Evolutionary conservation across 352 stramenopile species (phyloP).

Genomic region (Phytophthora rubi): DNA sequence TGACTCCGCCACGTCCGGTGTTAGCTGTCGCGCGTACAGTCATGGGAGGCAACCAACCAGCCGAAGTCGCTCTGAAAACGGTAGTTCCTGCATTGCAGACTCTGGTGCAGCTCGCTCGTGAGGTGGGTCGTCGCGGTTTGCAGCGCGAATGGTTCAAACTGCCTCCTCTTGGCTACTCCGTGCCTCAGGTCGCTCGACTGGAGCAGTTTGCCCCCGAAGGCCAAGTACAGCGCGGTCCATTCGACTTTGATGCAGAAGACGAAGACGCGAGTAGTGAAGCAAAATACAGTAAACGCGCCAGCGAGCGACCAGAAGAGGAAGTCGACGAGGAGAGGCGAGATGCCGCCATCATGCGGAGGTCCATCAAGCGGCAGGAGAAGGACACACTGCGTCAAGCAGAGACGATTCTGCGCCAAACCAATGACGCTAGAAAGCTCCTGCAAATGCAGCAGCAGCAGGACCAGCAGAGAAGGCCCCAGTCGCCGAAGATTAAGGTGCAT

Average conservation of each 20-base stretch:
- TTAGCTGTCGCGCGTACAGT: conserved; percentile 14
- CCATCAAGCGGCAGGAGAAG: conserved; percentile 54
- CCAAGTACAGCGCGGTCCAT: conserved; percentile 14
- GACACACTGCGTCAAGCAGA: conserved; percentile 61
- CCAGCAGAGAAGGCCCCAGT: conserved; percentile 7
- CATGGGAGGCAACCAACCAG: conserved; percentile 31
- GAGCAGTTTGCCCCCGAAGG: conserved; percentile 43
- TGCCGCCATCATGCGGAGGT: conserved; percentile 24
- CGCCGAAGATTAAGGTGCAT: conserved; percentile 12
- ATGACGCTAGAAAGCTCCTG: conserved; percentile 24
- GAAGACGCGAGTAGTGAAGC: conserved; percentile 3
- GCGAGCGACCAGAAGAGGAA: conserved; percentile 11
- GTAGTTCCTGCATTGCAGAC: conserved; percentile 31
- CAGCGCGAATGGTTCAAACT: conserved; percentile 36
- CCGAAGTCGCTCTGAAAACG: conserved; percentile 29
- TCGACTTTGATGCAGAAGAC: conserved; percentile 1
- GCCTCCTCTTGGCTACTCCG: conserved; percentile 23
- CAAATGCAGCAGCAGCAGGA: conserved; percentile 8
- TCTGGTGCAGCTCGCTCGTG: conserved; percentile 18
- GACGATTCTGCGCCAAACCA: conserved; percentile 36
- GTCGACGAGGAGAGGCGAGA: conserved; percentile 25
- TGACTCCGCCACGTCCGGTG: conserved; percentile 14
- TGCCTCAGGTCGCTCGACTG: conserved; percentile 41
- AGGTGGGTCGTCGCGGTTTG: conserved; percentile 24
- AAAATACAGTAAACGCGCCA: neutral